A percentile compares a stretch with the other conserved stretches of the same genome.
These are phyloP conservation scores for Cercospora sp. DNA, from an alignment of 2,329 filamentous ascomycete species.

Conservation along the genomic window DNA sequence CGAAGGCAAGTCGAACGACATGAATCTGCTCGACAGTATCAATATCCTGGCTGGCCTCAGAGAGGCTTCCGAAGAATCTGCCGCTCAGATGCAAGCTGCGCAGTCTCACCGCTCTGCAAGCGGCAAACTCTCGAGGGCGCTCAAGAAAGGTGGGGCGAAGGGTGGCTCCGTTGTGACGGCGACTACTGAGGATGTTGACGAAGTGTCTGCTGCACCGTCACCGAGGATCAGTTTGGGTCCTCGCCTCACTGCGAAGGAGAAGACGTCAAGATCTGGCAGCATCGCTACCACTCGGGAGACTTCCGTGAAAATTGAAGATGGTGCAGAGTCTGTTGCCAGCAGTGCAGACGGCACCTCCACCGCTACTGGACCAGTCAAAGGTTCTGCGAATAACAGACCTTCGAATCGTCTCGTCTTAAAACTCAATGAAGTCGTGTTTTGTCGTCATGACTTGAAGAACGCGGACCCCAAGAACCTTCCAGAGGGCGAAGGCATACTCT, in stretches of 20 bases:
- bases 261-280: slow-evolving; percentile 42
- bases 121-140: slow-evolving; percentile 33
- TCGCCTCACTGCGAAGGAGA: slow-evolving; percentile 39
- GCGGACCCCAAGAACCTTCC: slow-evolving; percentile 32
- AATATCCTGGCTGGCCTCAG: slow-evolving; percentile 51
- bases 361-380: slow-evolving; percentile 35
- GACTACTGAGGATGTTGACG: slow-evolving; percentile 35
- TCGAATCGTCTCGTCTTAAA: slow-evolving; percentile 37
- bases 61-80: slow-evolving; percentile 47
- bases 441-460: slow-evolving; percentile 45
- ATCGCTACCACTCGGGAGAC: slow-evolving; percentile 50
- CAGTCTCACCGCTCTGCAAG: slow-evolving; percentile 29
- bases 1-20: slow-evolving; percentile 45
- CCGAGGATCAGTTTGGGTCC: slow-evolving; percentile 34
- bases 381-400: slow-evolving; percentile 26
- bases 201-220: slow-evolving; percentile 37
- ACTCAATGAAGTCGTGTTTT: slow-evolving; percentile 52
- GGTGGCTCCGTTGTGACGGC: slow-evolving; percentile 27
- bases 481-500: slow-evolving; percentile 55
- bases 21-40: slow-evolving; percentile 46
- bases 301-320: slow-evolving; percentile 54
- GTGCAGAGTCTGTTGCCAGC: slow-evolving; percentile 45
- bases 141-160: slow-evolving; percentile 31
- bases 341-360: slow-evolving; percentile 45
- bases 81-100: slow-evolving; percentile 37